These are phyloP conservation scores for Sambucus nigra DNA, from an alignment of 129 eudicot genomes.

Conservation along the genomic window DNA sequence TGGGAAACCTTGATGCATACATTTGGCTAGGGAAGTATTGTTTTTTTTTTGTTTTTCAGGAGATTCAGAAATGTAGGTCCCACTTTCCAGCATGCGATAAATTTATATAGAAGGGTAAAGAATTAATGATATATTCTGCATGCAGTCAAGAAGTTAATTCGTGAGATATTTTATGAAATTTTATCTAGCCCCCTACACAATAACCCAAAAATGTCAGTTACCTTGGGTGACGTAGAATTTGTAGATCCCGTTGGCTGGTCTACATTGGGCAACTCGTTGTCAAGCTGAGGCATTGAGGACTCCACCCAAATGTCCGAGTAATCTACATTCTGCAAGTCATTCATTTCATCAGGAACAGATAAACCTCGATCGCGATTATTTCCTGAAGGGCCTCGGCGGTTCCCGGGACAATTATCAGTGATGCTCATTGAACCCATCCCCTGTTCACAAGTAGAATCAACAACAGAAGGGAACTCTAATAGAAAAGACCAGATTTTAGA, in stretches of 20 bases:
- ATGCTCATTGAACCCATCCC: constrained; percentile 69
- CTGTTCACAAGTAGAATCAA: constrained; percentile 54
- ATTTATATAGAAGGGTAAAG: too few species aligned
- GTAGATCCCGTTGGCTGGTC: constrained; percentile 25
- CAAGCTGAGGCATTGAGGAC: constrained; percentile 17
- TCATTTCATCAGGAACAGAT: constrained; percentile 8
- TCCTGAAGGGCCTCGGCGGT: constrained; percentile 11
- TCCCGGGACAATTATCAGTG: constrained; percentile 19
- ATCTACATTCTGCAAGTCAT: constrained; percentile 14
- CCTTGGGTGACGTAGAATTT: constrained; percentile 38
- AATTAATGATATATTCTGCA: too few species aligned
- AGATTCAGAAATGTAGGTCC: too few species aligned
- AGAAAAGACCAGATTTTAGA: constrained; percentile 67
- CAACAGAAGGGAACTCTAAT: constrained; percentile 36
- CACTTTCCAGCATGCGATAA: too few species aligned
- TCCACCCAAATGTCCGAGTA: constrained; percentile 27
- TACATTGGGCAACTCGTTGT: constrained; percentile 18
- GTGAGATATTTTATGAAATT: too few species aligned
- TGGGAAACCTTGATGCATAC: too few species aligned
- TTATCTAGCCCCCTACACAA: too few species aligned
- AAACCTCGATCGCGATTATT: constrained; percentile 20
- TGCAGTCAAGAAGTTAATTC: too few species aligned
- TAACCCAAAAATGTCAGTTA: constrained; percentile 22
- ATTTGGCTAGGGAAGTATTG: too few species aligned
- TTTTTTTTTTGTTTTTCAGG: too few species aligned